These are phyloP conservation scores for Mucor lusitanicus DNA, from an alignment of 371 early-diverging fungal genomes.

Conservation along the genomic window DNA sequence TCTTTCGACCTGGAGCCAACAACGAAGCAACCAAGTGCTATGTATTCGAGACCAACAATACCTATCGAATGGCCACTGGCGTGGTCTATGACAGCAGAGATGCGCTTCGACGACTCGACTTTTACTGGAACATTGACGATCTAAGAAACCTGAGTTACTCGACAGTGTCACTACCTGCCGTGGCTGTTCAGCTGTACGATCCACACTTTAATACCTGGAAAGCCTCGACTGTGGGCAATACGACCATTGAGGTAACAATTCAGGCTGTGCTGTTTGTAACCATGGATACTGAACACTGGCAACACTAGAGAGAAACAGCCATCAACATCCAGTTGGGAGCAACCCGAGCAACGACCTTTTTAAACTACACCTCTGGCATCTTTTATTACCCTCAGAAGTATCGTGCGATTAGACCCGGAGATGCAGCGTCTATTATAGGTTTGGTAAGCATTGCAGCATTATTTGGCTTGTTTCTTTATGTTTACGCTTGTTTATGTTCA, in stretches of 20 bases:
- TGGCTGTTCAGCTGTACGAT: slow-evolving; percentile 35
- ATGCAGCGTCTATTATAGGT: slow-evolving; percentile 32
- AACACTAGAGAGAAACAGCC: slow-evolving; percentile 10
- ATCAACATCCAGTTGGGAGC: slow-evolving; percentile 29
- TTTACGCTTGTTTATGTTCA: background rate
- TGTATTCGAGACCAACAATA: slow-evolving; percentile 27
- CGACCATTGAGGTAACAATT: slow-evolving; percentile 28
- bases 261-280: background rate
- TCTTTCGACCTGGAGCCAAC: slow-evolving; percentile 7
- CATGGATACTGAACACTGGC: background rate
- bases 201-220: slow-evolving; percentile 36
- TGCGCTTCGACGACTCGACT: slow-evolving; percentile 35
- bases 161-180: slow-evolving; percentile 31
- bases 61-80: slow-evolving; percentile 26
- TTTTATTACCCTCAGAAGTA: slow-evolving; percentile 32
- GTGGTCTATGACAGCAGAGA: slow-evolving; percentile 7
- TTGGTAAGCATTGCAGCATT: slow-evolving; percentile 21
- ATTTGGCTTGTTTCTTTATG: background rate
- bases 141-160: slow-evolving; percentile 15
- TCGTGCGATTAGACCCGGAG: slow-evolving; percentile 31
- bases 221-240: slow-evolving; percentile 11
- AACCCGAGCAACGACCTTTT: slow-evolving; percentile 24
- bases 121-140: slow-evolving; percentile 41
- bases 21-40: slow-evolving; percentile 20
- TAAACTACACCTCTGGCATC: slow-evolving; percentile 28